A percentile compares a stretch with the other conserved stretches of the same genome.
phyloP scores from a whole-genome alignment of 1,139 yeast species.

The Diutina neorugosa region DNA sequence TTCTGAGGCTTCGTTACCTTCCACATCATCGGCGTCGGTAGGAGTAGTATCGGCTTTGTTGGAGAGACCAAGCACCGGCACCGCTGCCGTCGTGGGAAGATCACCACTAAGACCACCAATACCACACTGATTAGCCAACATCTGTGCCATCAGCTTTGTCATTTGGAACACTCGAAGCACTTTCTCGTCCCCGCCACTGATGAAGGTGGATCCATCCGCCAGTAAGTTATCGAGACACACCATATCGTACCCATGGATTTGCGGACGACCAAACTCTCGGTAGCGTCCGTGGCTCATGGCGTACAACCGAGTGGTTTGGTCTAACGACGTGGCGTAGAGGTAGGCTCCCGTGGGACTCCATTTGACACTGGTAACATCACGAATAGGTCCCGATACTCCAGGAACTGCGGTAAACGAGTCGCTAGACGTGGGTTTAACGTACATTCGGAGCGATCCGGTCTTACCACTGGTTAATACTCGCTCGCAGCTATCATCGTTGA shows the following conservation, averaged over 20 bases:
- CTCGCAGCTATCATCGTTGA: conserved; percentile 25
- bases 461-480: conserved; percentile 72
- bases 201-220: conserved; percentile 39
- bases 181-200: conserved; percentile 96
- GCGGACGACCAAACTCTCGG: conserved; percentile 91
- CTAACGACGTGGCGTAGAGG: conserved; percentile 65
- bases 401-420: conserved; percentile 20
- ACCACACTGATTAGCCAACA: conserved; percentile 46
- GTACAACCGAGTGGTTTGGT: conserved; percentile 83
- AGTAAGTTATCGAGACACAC: conserved; percentile 59
- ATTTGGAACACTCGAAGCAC: conserved; percentile 80
- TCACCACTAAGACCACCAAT: conserved; percentile 17
- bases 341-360: conserved; percentile 69
- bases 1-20: conserved; percentile 24
- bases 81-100: conserved; percentile 71
- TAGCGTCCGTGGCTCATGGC: conserved; percentile 42
- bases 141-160: conserved; percentile 65
- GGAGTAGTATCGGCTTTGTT: conserved; percentile 63
- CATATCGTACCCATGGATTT: conserved; percentile 98
- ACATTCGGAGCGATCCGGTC: conserved; percentile 85
- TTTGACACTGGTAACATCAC: conserved; percentile 62
- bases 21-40: conserved; percentile 20
- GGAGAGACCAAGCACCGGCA: conserved; percentile 90
- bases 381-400: conserved; percentile 69
- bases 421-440: conserved; percentile 28